Evolutionary conservation across 495 filamentous ascomycete species (phyloP).

Genomic region (Aspergillus leporis): DNA sequence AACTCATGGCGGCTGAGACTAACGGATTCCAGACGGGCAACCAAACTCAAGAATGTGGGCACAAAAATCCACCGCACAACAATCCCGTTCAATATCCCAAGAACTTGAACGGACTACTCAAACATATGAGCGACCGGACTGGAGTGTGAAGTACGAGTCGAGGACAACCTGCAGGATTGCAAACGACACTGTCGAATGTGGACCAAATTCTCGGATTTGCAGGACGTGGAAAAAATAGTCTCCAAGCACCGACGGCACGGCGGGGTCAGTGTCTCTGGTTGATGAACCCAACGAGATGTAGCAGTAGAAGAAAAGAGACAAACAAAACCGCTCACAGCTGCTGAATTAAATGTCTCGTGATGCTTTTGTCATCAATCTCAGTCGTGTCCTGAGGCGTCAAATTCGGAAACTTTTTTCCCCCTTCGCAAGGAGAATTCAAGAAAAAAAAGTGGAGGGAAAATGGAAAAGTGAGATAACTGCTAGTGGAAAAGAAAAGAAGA

Average conservation of each 20-base stretch:
- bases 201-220: constrained; percentile 19
- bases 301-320: constrained; percentile 15
- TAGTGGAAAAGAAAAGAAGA: constrained; percentile 15
- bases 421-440: constrained; percentile 14
- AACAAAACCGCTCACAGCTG: constrained; percentile 23
- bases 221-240: constrained; percentile 22
- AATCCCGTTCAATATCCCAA: constrained; percentile 35
- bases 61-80: constrained; percentile 46
- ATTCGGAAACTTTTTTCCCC: constrained; percentile 21
- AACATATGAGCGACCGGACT: constrained; percentile 38
- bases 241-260: constrained; percentile 25
- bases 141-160: constrained; percentile 17
- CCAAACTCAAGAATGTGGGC: constrained; percentile 43
- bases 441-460: constrained; percentile 10
- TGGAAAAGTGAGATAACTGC: constrained; percentile 6
- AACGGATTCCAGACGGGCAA: constrained; percentile 30
- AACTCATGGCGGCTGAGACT: constrained; percentile 47
- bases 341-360: constrained; percentile 26
- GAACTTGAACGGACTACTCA: constrained; percentile 27
- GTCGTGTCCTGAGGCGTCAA: constrained; percentile 32
- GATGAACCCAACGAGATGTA: constrained; percentile 17
- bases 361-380: constrained; percentile 27
- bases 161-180: constrained; percentile 13
- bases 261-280: constrained; percentile 18
- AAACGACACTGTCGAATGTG: constrained; percentile 13